Base-by-base conservation (phyloP, 208 protist species). In the Trypanosomatidae sp. region DNA sequence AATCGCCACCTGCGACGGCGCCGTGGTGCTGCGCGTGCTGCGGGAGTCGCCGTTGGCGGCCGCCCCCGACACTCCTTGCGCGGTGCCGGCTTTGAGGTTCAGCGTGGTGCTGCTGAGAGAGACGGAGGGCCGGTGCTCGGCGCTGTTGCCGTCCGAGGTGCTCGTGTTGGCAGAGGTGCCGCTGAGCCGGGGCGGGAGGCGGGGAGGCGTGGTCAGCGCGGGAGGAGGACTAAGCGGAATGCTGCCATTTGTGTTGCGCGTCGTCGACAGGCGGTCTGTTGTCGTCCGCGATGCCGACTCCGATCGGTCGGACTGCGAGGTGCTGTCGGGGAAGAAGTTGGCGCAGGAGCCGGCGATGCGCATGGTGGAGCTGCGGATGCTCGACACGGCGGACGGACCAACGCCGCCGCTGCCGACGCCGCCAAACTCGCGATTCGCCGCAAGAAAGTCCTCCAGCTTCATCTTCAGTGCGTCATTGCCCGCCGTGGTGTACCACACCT, bases 361-460 rank as follows among this genome's bases (percentile, higher is more conserved):
- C n/a, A n/a, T n/a, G n/a, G n/a, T n/a, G n/a, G n/a, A n/a, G n/a
- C n/a, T n/a, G n/a, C n/a, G n/a, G n/a, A n/a, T n/a, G n/a, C n/a
- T n/a, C n/a, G 44, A 25, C 1, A 44, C 77, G 15, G 44, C 25
- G 66, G 47, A 25, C 49, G 43, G 67, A 19, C 22, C 62, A 41
- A 30, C 71, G 17, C 22, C 62, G 19, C 12, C 66, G 7, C n/a
- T 70, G 49, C 43, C 36, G 6, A 39, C 6, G 36, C 36, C 43
- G 44, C 39, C 59, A 19, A 19, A 69, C 33, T 82, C 80, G 22
- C 73, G 68, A 66, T 93, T 93, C 15, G 77, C 53, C 22, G 73
- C 49, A 10, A 93, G 66, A 49, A 93, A 85, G 60, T 81, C 87
- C 46, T 90, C 83, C 39, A 94, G 71, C 75, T 91, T 91, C 67